These are phyloP conservation scores for Plasmodium ovale DNA, from an alignment of 169 alveolate species.

Conservation along the genomic window DNA sequence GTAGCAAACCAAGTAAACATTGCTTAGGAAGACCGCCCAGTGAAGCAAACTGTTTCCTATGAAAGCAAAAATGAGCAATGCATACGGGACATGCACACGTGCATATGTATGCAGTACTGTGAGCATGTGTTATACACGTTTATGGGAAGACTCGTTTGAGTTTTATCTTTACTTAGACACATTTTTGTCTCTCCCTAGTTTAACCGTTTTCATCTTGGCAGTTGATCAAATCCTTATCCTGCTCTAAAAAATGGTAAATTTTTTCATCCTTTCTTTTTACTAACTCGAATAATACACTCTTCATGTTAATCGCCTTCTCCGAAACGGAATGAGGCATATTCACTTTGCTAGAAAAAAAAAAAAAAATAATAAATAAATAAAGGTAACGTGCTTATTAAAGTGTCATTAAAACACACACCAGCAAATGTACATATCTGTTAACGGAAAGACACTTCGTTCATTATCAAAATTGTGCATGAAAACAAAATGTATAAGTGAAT, in stretches of 20 bases:
- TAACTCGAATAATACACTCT: conserved; percentile 22
- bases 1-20: conserved; percentile 32
- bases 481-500: not conserved
- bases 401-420: no score
- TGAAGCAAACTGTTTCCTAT: conserved; percentile 64
- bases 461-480: not conserved
- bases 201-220: conserved; percentile 63
- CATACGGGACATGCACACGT: not conserved
- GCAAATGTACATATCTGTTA: no score
- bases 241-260: conserved; percentile 28
- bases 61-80: not conserved
- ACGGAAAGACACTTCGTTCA: no score
- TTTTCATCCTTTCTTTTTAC: conserved; percentile 25
- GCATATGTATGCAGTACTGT: not conserved
- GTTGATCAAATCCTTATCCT: conserved; percentile 21
- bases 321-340: not conserved
- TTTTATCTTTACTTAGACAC: not conserved
- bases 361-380: not conserved
- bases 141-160: not conserved
- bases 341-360: conserved; percentile 4
- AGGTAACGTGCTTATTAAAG: no score
- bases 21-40: conserved; percentile 67
- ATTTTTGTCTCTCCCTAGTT: not conserved
- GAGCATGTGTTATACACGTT: no score
- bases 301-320: not conserved